A percentile compares a stretch with the other conserved stretches of the same genome.
Conservation (phyloP, 2,329 filamentous ascomycete species). For the Aspergillus awamori region DNA sequence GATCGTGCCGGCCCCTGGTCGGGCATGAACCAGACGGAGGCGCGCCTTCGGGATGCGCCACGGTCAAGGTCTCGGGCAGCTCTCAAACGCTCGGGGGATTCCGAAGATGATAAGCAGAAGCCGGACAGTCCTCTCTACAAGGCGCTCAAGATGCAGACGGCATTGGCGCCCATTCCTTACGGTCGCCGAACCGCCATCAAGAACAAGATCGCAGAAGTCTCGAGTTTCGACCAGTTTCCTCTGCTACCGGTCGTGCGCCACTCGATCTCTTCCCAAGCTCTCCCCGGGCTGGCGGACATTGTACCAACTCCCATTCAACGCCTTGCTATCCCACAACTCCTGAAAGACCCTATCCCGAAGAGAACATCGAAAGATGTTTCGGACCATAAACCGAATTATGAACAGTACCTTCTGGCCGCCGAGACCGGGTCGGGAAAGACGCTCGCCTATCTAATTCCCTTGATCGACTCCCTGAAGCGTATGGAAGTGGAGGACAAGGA, state of each 20-base stretch:
- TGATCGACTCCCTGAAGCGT: conserved; percentile 81
- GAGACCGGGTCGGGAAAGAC: conserved; percentile 98
- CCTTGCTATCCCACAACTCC: conserved; percentile 80
- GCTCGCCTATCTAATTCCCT: conserved; percentile 83
- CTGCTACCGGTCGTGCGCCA: conserved; percentile 72
- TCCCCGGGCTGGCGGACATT: conserved; percentile 73
- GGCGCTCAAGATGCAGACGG: conserved; percentile 90
- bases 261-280: conserved; percentile 71
- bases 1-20: conserved; percentile 58
- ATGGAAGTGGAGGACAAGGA: conserved; percentile 67
- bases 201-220: conserved; percentile 64
- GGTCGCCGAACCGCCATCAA: conserved; percentile 65
- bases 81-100: conserved; percentile 44
- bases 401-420: conserved; percentile 81
- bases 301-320: conserved; percentile 87
- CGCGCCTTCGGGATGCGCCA: conserved; percentile 48
- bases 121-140: conserved; percentile 64
- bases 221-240: conserved; percentile 79
- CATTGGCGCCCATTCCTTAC: conserved; percentile 76
- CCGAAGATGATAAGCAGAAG: conserved; percentile 42
- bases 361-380: conserved; percentile 35
- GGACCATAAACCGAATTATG: conserved; percentile 52
- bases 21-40: conserved; percentile 60
- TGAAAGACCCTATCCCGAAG: conserved; percentile 57
- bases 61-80: conserved; percentile 43